phyloP scores from a whole-genome alignment of 768 basidiomycete genomes.

The Neoboletus magnificus region DNA sequence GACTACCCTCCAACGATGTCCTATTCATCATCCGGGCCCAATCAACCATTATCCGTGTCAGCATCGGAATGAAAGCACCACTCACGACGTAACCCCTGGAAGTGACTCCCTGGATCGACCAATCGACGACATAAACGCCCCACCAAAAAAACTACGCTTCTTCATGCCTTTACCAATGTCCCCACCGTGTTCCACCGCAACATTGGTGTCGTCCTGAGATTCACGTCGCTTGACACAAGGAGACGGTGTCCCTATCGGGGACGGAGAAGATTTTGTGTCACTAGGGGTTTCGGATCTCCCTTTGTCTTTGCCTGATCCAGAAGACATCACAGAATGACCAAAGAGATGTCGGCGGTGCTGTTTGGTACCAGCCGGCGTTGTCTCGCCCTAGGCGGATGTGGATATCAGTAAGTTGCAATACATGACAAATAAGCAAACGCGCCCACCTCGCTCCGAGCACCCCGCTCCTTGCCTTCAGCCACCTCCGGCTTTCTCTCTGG shows the following conservation, averaged over 20 bases:
- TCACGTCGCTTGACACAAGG: conserved; percentile 20
- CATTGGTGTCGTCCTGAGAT: conserved; percentile 21
- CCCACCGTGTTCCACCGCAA: conserved; percentile 35
- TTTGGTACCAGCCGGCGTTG: conserved; percentile 34
- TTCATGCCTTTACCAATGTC: conserved; percentile 49
- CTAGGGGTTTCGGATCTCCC: conserved; percentile 30
- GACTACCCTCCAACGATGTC: conserved; percentile 28
- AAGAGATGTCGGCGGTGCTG: conserved; percentile 53
- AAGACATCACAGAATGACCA: conserved; percentile 49
- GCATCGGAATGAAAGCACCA: conserved; percentile 8
- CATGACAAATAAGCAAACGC: not conserved
- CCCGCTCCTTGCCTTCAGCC: conserved; percentile 46
- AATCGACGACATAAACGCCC: conserved; percentile 55
- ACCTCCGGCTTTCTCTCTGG: conserved; percentile 29
- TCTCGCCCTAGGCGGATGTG: conserved; percentile 47
- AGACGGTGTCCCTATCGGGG: conserved; percentile 21
- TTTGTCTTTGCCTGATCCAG: conserved; percentile 31
- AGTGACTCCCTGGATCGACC: conserved; percentile 76
- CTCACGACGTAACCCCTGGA: conserved; percentile 64
- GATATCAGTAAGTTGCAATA: not conserved
- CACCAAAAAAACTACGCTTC: conserved; percentile 82
- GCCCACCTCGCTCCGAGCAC: conserved; percentile 66
- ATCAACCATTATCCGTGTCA: not conserved
- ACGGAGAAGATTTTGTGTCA: conserved; percentile 23
- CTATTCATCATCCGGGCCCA: conserved; percentile 11